phyloP scores from a whole-genome alignment of 1,139 yeast species.

The Candida sp. region DNA sequence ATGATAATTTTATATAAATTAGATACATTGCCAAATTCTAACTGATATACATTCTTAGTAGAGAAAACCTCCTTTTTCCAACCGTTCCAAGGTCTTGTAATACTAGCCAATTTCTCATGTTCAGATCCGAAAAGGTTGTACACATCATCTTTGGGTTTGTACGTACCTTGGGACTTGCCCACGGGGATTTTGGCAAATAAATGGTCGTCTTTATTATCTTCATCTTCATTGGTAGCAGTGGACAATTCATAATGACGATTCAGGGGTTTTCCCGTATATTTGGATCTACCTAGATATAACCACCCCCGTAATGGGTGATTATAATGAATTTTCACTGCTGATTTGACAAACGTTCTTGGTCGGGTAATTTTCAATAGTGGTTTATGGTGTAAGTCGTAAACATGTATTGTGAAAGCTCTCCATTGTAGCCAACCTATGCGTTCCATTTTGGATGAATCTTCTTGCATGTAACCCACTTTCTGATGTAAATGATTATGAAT shows the following conservation, averaged over 20 bases:
- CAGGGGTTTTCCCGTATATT: background rate
- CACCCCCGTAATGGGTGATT: background rate
- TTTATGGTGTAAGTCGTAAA: background rate
- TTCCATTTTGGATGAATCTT: background rate
- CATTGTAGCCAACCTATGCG: background rate
- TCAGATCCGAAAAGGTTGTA: background rate
- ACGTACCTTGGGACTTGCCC: background rate
- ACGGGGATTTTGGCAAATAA: background rate
- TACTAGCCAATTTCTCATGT: background rate
- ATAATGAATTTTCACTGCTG: background rate
- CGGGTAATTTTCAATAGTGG: background rate
- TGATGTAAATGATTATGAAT: background rate
- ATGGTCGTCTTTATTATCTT: conserved; percentile 12
- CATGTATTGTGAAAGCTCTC: background rate
- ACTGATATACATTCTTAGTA: background rate
- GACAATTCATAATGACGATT: background rate
- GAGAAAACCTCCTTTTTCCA: background rate
- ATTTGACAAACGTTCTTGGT: background rate
- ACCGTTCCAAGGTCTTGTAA: background rate
- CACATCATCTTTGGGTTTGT: background rate
- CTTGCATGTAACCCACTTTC: background rate
- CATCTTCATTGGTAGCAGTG: conserved; percentile 3
- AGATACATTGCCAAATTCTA: background rate
- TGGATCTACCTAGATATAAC: background rate
- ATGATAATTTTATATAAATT: background rate